Evolutionary conservation across 2,329 filamentous ascomycete genomes (phyloP).

Genomic region (Grosmannia penicillata): DNA sequence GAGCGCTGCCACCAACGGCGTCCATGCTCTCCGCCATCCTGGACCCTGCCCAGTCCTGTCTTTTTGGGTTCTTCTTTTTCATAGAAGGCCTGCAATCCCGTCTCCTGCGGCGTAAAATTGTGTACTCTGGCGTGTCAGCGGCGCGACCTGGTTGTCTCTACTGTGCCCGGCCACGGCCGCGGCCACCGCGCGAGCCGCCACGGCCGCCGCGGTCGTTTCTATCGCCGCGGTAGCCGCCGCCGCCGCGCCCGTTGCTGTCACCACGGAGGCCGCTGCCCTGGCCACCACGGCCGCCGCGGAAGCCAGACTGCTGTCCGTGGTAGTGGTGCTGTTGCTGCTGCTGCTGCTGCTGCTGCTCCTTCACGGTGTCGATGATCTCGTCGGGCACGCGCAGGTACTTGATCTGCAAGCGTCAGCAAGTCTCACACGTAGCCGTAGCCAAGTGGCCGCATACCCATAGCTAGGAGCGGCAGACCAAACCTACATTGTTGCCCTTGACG

Average conservation of each 20-base stretch:
- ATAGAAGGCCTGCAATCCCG: too few relatives aligned
- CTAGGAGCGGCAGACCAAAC: conserved; percentile 16
- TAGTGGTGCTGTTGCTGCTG: conserved; percentile 18
- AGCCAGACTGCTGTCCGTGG: conserved; percentile 26
- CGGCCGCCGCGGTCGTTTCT: conserved; percentile 22
- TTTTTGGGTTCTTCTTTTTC: too few relatives aligned
- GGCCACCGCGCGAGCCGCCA: conserved; percentile 38
- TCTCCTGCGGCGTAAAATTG: too few relatives aligned
- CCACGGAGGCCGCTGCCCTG: conserved; percentile 40
- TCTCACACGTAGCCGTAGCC: neutral
- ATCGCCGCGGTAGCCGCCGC: conserved; percentile 30
- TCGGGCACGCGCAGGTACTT: conserved; percentile 95
- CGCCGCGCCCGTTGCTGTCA: conserved; percentile 38
- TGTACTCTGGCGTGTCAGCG: too few relatives aligned
- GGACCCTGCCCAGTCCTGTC: too few relatives aligned
- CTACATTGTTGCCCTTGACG: conserved; percentile 90
- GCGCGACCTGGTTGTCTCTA: neutral
- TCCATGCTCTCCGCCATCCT: too few relatives aligned
- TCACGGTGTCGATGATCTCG: conserved; percentile 88
- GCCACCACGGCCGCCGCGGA: conserved; percentile 47
- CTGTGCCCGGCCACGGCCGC: conserved; percentile 24
- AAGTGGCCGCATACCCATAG: neutral
- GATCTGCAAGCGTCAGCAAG: conserved; percentile 44
- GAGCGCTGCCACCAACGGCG: too few relatives aligned
- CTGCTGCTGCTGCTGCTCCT: conserved; percentile 75